Evolutionary conservation across 768 basidiomycete species (phyloP).

Genomic region (Podaxis sp.): DNA sequence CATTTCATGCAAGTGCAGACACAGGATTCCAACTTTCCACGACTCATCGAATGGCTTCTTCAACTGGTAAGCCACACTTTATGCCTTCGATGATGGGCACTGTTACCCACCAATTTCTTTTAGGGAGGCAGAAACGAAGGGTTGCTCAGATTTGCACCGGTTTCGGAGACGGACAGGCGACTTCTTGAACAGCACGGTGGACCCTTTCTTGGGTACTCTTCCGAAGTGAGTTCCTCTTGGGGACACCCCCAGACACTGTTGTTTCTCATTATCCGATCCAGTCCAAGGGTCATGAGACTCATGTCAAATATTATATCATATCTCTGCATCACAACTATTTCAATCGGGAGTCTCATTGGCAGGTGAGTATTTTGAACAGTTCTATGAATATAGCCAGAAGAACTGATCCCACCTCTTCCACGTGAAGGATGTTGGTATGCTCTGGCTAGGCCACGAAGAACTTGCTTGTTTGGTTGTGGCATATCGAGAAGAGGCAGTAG

Average conservation of each 20-base stretch:
- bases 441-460: neutral
- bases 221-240: neutral
- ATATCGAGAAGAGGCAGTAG: neutral
- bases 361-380: neutral
- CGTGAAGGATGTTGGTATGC: neutral
- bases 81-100: neutral
- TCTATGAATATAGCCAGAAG: neutral
- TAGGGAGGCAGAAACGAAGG: neutral
- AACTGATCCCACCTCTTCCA: neutral
- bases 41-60: neutral
- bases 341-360: neutral
- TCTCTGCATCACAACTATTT: neutral
- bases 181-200: neutral
- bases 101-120: neutral
- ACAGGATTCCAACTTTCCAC: neutral
- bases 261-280: neutral
- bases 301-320: neutral
- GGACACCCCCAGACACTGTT: neutral
- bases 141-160: neutral
- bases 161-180: neutral
- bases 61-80: neutral
- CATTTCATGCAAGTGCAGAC: neutral
- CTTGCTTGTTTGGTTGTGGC: neutral
- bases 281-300: neutral
- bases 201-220: neutral